Evolutionary conservation across 1,139 yeast genomes (phyloP).

Genomic region (Yarrowia galli): DNA sequence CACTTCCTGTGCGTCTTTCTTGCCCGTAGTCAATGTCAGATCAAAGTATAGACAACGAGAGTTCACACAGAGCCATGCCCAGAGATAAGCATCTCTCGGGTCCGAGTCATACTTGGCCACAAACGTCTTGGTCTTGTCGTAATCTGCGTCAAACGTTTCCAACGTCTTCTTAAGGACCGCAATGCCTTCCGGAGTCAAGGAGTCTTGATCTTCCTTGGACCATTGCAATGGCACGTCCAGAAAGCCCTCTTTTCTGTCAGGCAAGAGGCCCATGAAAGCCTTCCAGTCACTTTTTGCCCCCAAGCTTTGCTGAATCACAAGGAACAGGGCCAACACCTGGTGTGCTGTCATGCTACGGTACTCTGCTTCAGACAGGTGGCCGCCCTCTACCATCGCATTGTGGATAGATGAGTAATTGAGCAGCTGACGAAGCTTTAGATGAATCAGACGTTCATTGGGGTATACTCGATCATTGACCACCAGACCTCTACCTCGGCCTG

Average conservation of each 20-base stretch:
- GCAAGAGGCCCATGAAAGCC: slow-evolving; percentile 45
- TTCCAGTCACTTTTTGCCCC: slow-evolving; percentile 42
- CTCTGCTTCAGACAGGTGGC: slow-evolving; percentile 39
- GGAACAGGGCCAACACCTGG: slow-evolving; percentile 47
- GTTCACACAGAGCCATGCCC: slow-evolving; percentile 88
- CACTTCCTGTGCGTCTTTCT: slow-evolving; percentile 46
- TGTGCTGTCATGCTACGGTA: slow-evolving; percentile 39
- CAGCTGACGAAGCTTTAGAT: slow-evolving; percentile 65
- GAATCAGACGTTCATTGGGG: slow-evolving; percentile 57
- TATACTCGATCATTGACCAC: slow-evolving; percentile 53
- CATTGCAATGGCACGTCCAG: slow-evolving; percentile 40
- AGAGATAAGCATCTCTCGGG: slow-evolving; percentile 54
- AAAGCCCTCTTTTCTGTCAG: slow-evolving; percentile 20
- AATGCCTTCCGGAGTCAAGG: slow-evolving; percentile 48
- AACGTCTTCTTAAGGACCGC: slow-evolving; percentile 42
- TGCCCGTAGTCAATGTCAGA: slow-evolving; percentile 57
- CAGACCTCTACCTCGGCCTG: slow-evolving; percentile 70
- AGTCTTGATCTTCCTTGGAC: slow-evolving; percentile 45
- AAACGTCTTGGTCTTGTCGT: slow-evolving; percentile 23
- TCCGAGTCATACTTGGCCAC: slow-evolving; percentile 39
- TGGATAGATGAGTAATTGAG: slow-evolving; percentile 66
- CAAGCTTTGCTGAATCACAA: slow-evolving; percentile 40
- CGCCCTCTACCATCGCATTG: slow-evolving; percentile 42
- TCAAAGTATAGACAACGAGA: slow-evolving; percentile 89
- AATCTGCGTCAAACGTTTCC: slow-evolving; percentile 23